Evolutionary conservation across 2,329 filamentous ascomycete genomes (phyloP).

Genomic region (Claviceps africana): DNA sequence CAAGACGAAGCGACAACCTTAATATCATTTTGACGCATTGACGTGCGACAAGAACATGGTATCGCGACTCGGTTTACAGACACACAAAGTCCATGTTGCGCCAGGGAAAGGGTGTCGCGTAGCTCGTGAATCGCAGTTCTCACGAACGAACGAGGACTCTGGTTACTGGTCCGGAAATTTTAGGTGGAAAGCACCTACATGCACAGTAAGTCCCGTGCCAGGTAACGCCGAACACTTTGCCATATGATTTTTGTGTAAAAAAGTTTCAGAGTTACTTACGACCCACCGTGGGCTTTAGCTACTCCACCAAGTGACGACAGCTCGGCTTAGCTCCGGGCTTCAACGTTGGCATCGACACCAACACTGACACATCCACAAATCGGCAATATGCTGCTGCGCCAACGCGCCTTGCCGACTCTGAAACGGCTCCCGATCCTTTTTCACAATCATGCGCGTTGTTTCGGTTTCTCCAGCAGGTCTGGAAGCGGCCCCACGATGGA

Average conservation of each 20-base stretch:
- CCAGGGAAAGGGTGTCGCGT: not conserved
- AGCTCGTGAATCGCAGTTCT: not conserved
- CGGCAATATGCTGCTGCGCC: constrained; percentile 18
- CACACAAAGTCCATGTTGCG: not conserved
- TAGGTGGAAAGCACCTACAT: not conserved
- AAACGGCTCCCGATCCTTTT: constrained; percentile 15
- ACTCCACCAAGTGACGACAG: not conserved
- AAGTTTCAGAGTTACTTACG: no score
- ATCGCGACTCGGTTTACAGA: not conserved
- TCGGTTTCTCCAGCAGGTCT: constrained; percentile 27
- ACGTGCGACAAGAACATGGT: not conserved
- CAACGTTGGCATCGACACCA: not conserved
- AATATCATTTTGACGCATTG: not conserved
- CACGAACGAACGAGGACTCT: no score
- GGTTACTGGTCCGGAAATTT: not conserved
- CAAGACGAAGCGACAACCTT: constrained; percentile 1
- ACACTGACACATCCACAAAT: not conserved
- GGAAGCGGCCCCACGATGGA: constrained; percentile 16
- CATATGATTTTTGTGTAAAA: no score
- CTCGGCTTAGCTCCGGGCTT: not conserved
- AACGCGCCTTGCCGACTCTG: constrained; percentile 18
- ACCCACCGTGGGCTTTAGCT: no score
- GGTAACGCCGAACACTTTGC: no score
- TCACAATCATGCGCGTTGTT: constrained; percentile 23
- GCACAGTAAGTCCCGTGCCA: no score